These are phyloP conservation scores for Podospora anserina DNA, from an alignment of 495 filamentous ascomycete genomes.

Conservation along the genomic window DNA sequence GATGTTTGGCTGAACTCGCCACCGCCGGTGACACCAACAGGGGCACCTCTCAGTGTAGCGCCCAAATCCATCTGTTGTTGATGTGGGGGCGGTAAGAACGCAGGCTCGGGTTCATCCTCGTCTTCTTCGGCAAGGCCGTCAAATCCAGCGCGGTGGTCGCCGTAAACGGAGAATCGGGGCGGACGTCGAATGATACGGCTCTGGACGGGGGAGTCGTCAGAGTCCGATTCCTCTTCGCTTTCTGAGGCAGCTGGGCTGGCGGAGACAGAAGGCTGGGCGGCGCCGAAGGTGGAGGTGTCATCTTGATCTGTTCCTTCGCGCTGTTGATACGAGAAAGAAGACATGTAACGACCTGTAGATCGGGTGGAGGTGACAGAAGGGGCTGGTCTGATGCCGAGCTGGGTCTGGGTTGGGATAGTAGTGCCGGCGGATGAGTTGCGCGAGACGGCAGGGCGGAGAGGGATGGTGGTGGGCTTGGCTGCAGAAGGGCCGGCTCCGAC, in stretches of 20 bases:
- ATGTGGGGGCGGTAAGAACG: constrained; percentile 65
- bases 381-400: constrained; percentile 4
- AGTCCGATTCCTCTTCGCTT: constrained; percentile 29
- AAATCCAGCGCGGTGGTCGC: neutral
- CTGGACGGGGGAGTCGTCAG: constrained; percentile 46
- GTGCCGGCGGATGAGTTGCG: constrained; percentile 61
- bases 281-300: constrained; percentile 2
- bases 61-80: constrained; percentile 50
- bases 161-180: constrained; percentile 43
- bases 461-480: constrained; percentile 28
- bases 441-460: constrained; percentile 40
- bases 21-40: constrained; percentile 25
- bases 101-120: constrained; percentile 60
- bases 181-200: constrained; percentile 56
- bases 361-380: neutral
- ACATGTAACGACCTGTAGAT: neutral
- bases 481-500: constrained; percentile 36
- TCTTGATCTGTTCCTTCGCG: constrained; percentile 14
- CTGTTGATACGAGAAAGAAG: neutral
- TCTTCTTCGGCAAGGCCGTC: constrained; percentile 33
- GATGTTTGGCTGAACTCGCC: constrained; percentile 38
- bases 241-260: constrained; percentile 35
- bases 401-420: constrained; percentile 41
- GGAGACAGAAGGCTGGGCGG: constrained; percentile 32
- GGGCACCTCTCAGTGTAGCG: constrained; percentile 58